Evolutionary conservation across 108 stramenopile genomes (phyloP), one percentile per base, ranked within the genome.

Genomic region (Pseudonitzschia multiseries): DNA sequence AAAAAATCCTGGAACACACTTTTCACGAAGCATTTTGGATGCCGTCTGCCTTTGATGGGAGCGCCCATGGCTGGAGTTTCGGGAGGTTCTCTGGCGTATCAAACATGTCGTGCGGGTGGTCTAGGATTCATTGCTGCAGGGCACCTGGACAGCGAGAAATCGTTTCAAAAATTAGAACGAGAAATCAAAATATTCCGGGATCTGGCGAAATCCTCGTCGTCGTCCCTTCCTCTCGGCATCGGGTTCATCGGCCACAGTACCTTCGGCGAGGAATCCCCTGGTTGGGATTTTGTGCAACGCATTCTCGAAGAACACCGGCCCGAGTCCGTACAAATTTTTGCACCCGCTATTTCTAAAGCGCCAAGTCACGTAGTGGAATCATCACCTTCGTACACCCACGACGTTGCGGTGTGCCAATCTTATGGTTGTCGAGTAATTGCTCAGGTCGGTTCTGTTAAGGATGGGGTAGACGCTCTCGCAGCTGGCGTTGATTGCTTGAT

Each of bases 21-120:
- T 1, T 87, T 87, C 67, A 87, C 87, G 3, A 63, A 80, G 43
- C 26, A 51, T 13, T 77, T 87, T 33, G 68, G 64, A 60, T 85
- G 84, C 63, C 75, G 87, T 29, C 76, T 85, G 15, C 84, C 87
- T 0, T 73, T 92, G 20, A 82, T 89, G 81, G 76, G 81, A 13
- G 91, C 91, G 26, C 91, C 91, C 17, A 90, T 93, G 92, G 84
- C 86, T 8, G 89, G 84, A 5, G 86, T 87, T 51, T 79, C 86
- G 18, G 83, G 88, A 41, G 87, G 84, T 9, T 52, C 72, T 29
- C 71, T 90, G 24, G 92, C 92, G 0, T 82, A 79, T 32, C 84
- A 84, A 46, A 85, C 86, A 0, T 79, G 80, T 44, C 73, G 80
- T 32, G 92, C 89, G 1, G 92, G 92, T 27, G 92, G 77, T 0